Evolutionary conservation across 768 basidiomycete species (phyloP), one percentile per base, ranked within the genome.

Genomic region (Clavulina sp.): DNA sequence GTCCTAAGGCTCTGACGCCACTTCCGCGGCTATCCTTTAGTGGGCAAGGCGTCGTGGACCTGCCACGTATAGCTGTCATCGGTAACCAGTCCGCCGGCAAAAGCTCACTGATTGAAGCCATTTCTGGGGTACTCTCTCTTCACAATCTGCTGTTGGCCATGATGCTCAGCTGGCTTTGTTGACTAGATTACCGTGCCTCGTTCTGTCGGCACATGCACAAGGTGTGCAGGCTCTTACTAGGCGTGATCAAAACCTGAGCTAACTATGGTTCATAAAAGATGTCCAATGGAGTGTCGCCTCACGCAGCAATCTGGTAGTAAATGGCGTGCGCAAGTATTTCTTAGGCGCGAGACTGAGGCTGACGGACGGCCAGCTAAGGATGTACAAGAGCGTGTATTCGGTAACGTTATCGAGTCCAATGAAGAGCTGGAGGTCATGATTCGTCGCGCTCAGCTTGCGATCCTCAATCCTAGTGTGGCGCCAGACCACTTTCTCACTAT

Each of bases 381-480:
- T 5, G 58, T 64, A 26, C n/a, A 19, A 1, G 62, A 67, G 40
- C 46, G 61, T 19, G 18, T 58, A 0, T 81, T 80, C 57, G 75
- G 76, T 0, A 55, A 59, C 0, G 26, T 57, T 2, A 60, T 78
- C 31, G 54, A 57, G 2, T 29, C 36, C 43, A 72, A 67, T 41
- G 31, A 38, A 1, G 56, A 64, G 0, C 71, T 82, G 4, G 79
- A 80, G 51, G 56, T 70, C 2, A 68, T 68, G 63, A 65, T 81
- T 9, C 70, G 76, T 26, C 68, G 78, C 3, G 78, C 80, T 0
- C 79, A 81, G 57, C 68, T 71, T 0, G 78, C 78, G 0, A 67
- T 78, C 23, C 64, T 81, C 19, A 59, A 61, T 34, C 59, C 59
- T 9, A 43, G 28, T 13, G 50, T 57, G 28, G 50, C 56, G 24